Base-by-base conservation (phyloP, 495 filamentous ascomycete genomes). In the Penicillium arizonense region DNA sequence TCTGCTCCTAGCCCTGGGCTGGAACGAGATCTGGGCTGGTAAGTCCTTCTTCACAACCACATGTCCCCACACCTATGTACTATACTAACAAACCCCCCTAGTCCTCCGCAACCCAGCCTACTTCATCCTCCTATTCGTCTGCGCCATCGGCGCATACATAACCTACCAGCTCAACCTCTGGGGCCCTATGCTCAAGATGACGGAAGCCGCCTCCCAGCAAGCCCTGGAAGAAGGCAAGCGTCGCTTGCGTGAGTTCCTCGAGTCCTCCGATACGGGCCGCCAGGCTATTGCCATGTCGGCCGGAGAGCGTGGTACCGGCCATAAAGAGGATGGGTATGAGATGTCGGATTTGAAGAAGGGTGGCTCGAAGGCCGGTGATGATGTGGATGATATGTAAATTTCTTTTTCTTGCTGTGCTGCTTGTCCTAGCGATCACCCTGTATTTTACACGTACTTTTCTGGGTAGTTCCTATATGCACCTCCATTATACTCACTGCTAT, bases 1-100 rank as follows among this genome's bases (percentile, higher is more conserved):
- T 16, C 61, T 97, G 44, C 72, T 98, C 47, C 71, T 98, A 52
- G 90, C 90, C 26, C 76, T 98, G 36, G 94, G 94, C 21, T 97
- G 94, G 94, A 98, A 98, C 69, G 94, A 98, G 72, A 90, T 97
- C 52, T 65, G 92, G 56, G 88, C 90, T 63, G 89, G 91, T 95
- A 78, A 77, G 88, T 69, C 45, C 28, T 53, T 39, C 32, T 47
- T 30, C 50, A 13, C 39, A 32, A 34, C 30, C 23, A 37, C 53
- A 41, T 34, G 18, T 55, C 18, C 33, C 40, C 5, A 16, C 20
- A 47, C 34, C 9, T 23, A 41, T 40, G 3, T 21, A 1, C n/a
- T n/a, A 35, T 44, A 47, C 62, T 68, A 42, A 66, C 46, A 21
- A 41, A 11, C 11, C 37, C 13, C 3, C 35, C 18, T 50, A 96